phyloP scores from a whole-genome alignment of 1,284 basidiomycete genomes.

The Trametes polyzona region DNA sequence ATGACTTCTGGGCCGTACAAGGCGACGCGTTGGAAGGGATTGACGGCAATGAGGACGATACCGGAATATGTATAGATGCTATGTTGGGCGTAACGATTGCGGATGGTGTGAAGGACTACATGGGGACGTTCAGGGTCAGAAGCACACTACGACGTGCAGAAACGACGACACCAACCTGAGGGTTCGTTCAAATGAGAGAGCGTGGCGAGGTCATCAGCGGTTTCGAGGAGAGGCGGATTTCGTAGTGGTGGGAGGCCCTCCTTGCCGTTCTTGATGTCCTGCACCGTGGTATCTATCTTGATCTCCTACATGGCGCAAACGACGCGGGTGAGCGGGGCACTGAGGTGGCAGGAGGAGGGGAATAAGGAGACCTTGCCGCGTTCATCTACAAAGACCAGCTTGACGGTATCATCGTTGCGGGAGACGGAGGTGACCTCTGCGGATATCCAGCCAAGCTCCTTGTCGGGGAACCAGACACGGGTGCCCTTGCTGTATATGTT shows the following conservation, averaged over 20 bases:
- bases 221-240: conserved; percentile 96
- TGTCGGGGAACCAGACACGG: conserved; percentile 90
- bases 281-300: conserved; percentile 74
- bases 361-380: conserved; percentile 72
- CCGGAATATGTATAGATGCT: conserved; percentile 99
- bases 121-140: neutral
- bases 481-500: conserved; percentile 87
- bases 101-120: conserved; percentile 93
- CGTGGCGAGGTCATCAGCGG: conserved; percentile 96
- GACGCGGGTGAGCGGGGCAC: neutral
- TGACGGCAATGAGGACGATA: conserved; percentile 97
- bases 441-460: conserved; percentile 91
- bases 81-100: conserved; percentile 95
- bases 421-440: conserved; percentile 77
- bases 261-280: conserved; percentile 76
- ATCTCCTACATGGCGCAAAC: conserved; percentile 59
- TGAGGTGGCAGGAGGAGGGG: conserved; percentile 6
- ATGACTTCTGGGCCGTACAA: conserved; percentile 97
- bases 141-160: neutral
- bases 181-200: conserved; percentile 98
- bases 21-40: conserved; percentile 94
- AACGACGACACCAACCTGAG: conserved; percentile 64
- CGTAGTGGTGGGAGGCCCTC: conserved; percentile 88
- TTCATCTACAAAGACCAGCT: conserved; percentile 82
- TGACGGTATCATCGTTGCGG: conserved; percentile 72